Conservation (phyloP, 768 basidiomycete genomes). For the Cystobasidium tubakii region DNA sequence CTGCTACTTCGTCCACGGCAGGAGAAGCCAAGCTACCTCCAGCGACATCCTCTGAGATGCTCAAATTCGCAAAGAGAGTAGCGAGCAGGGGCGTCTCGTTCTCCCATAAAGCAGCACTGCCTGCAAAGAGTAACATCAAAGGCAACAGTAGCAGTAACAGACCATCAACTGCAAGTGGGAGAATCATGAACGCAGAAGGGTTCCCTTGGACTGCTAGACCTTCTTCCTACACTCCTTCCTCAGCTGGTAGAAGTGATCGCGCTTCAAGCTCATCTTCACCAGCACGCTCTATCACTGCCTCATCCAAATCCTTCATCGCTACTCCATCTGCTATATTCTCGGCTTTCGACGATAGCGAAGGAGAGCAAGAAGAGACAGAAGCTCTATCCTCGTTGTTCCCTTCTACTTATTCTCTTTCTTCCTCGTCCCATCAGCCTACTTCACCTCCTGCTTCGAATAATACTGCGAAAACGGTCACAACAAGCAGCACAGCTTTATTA, state of each 20-base stretch:
- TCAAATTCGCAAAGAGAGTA: not conserved
- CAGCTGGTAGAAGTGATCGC: not conserved
- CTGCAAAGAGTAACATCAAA: not conserved
- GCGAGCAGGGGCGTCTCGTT: not conserved
- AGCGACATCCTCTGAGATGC: not conserved
- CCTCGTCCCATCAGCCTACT: not conserved
- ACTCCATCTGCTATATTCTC: conserved; percentile 2
- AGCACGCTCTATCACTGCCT: not conserved
- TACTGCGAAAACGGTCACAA: not conserved
- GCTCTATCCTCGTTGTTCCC: not conserved
- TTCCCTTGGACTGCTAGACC: conserved; percentile 22
- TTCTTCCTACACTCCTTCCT: not conserved
- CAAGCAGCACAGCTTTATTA: not conserved
- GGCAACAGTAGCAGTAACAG: not conserved
- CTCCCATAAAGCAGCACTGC: not conserved
- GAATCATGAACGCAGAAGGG: conserved; percentile 7
- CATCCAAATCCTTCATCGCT: not conserved
- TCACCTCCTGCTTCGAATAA: not conserved
- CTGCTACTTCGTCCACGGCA: too few relatives aligned
- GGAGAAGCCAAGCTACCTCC: conserved; percentile 1
- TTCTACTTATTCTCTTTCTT: not conserved
- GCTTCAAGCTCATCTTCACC: conserved; percentile 2
- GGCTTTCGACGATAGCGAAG: not conserved
- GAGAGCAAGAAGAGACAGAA: not conserved
- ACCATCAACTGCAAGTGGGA: not conserved